Percentiles rank a stretch among this genome's conserved stretches.
These are phyloP conservation scores for Sicyos baderoa DNA, from an alignment of 306 rosid species.

Conservation along the genomic window DNA sequence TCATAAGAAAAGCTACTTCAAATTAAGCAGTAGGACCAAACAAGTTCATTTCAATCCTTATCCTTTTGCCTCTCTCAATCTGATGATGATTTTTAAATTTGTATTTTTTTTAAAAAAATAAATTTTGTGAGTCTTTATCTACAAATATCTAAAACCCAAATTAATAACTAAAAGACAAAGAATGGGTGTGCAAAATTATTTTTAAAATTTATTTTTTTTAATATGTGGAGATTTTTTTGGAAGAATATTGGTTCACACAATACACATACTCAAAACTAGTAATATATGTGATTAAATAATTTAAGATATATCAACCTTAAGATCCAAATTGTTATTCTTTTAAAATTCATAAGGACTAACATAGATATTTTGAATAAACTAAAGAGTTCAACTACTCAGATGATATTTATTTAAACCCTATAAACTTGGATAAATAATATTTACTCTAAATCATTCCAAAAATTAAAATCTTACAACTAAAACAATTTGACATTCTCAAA, in stretches of 20 bases:
- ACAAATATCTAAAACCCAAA: neutral
- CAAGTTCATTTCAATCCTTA: neutral
- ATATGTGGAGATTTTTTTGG: too few species aligned
- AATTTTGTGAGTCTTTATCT: neutral
- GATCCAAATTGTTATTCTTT: too few species aligned
- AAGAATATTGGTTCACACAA: neutral
- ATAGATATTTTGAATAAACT: neutral
- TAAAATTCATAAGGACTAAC: too few species aligned
- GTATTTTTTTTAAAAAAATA: too few species aligned
- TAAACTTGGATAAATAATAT: neutral
- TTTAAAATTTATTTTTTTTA: neutral
- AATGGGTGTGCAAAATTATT: neutral
- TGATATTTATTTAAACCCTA: neutral
- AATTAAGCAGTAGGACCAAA: conserved; percentile 3
- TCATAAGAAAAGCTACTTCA: neutral
- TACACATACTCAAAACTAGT: neutral
- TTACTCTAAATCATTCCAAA: too few species aligned
- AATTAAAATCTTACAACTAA: too few species aligned
- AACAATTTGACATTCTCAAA: too few species aligned
- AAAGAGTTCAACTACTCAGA: neutral
- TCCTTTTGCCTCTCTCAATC: neutral
- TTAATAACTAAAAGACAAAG: neutral
- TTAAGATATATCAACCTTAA: too few species aligned
- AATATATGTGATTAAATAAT: too few species aligned
- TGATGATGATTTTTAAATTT: neutral